A percentile compares a stretch with the other conserved stretches of the same genome.
phyloP scores from a whole-genome alignment of 2,329 filamentous ascomycete genomes.

The Chaetomium sp. region DNA sequence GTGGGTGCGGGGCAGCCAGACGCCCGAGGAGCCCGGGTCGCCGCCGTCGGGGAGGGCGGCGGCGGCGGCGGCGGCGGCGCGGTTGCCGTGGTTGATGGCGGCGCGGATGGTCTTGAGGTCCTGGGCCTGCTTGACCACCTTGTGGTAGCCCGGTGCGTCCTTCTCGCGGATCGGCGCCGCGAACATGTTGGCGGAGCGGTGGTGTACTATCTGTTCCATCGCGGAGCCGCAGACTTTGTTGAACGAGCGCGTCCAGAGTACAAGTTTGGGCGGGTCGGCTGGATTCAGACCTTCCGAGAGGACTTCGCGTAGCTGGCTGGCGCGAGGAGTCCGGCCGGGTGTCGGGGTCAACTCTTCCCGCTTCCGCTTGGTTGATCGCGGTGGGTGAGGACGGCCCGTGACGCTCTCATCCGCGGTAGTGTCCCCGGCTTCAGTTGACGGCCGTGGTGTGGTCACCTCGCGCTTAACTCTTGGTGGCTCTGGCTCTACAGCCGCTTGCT shows the following conservation, averaged over 20 bases:
- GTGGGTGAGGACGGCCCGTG: conserved; percentile 44
- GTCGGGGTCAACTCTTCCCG: conserved; percentile 55
- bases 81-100: conserved; percentile 72
- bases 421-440: conserved; percentile 58
- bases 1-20: conserved; percentile 69
- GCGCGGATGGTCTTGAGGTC: conserved; percentile 77
- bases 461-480: conserved; percentile 56
- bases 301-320: conserved; percentile 19
- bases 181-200: conserved; percentile 79
- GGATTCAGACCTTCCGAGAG: conserved; percentile 41
- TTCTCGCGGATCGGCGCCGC: conserved; percentile 72
- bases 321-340: conserved; percentile 36
- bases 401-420: conserved; percentile 58
- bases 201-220: conserved; percentile 74
- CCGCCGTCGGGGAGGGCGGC: conserved; percentile 63
- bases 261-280: conserved; percentile 61
- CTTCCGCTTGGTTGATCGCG: conserved; percentile 56
- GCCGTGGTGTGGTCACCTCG: conserved; percentile 59
- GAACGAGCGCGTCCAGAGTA: conserved; percentile 75
- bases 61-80: conserved; percentile 63
- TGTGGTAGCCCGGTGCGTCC: conserved; percentile 74
- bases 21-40: conserved; percentile 54
- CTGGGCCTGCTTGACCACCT: conserved; percentile 72
- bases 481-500: conserved; percentile 44
- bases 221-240: conserved; percentile 72